These are phyloP conservation scores for Solanum hybrid DNA, from an alignment of 305 asterid species.

Conservation along the genomic window DNA sequence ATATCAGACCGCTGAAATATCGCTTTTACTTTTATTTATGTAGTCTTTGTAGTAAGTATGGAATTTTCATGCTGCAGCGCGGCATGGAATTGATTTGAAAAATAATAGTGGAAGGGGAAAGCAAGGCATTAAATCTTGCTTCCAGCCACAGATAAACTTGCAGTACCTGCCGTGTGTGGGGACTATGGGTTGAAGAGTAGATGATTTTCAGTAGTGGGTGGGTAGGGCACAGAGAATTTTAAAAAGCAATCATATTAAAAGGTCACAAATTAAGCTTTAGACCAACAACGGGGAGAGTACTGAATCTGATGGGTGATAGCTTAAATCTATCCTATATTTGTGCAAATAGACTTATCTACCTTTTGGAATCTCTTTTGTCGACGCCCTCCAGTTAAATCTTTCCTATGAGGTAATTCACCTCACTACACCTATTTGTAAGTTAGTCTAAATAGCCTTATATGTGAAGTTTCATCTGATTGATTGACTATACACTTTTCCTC, in stretches of 20 bases:
- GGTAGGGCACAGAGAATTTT: not conserved
- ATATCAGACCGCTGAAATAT: not conserved
- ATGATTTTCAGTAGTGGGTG: not conserved
- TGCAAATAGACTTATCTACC: not conserved
- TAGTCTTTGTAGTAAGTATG: not conserved
- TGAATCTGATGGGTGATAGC: not conserved
- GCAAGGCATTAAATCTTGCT: not conserved
- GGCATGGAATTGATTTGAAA: not conserved
- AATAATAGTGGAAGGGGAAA: not conserved
- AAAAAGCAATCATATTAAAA: not conserved
- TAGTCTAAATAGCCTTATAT: not conserved
- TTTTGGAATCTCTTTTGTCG: not conserved
- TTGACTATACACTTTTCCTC: not conserved
- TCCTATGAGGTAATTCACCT: not conserved
- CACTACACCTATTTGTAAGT: not conserved
- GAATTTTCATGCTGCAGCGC: not conserved
- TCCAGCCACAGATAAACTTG: not conserved
- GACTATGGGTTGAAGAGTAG: not conserved
- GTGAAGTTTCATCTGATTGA: not conserved
- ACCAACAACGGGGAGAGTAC: not conserved
- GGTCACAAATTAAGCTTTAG: not conserved
- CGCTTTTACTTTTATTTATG: not conserved
- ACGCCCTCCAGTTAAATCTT: not conserved
- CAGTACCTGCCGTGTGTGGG: not conserved
- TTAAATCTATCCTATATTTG: not conserved